Conservation (phyloP, 768 basidiomycete genomes). For the Hygrocybe punicea region DNA sequence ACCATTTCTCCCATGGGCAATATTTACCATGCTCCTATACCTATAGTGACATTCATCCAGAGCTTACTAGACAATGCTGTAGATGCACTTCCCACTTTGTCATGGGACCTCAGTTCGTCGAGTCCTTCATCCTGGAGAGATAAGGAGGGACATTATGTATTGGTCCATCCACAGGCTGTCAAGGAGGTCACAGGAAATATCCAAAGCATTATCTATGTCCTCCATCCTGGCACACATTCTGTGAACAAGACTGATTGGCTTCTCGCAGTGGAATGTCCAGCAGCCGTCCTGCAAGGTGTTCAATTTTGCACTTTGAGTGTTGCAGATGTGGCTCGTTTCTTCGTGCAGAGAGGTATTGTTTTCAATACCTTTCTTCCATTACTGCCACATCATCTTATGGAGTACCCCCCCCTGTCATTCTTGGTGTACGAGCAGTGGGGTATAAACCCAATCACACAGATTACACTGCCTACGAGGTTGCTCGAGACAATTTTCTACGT, state of each 20-base stretch:
- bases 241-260: not conserved
- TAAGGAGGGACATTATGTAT: too few relatives aligned
- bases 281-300: not conserved
- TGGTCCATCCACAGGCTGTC: too few relatives aligned
- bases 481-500: not conserved
- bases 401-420: too few relatives aligned
- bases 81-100: too few relatives aligned
- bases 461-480: conserved; percentile 1
- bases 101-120: too few relatives aligned
- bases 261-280: not conserved
- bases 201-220: not conserved
- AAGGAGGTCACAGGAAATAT: too few relatives aligned
- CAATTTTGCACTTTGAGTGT: not conserved
- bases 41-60: too few relatives aligned
- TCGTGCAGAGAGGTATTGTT: not conserved
- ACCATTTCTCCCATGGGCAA: too few relatives aligned
- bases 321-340: not conserved
- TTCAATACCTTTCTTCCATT: not conserved
- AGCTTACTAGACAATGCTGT: too few relatives aligned
- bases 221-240: not conserved
- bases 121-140: too few relatives aligned
- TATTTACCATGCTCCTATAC: too few relatives aligned
- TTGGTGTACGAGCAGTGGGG: too few relatives aligned
- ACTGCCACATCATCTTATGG: not conserved
- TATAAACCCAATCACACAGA: not conserved